Percentiles rank a stretch among this genome's conserved stretches.
Evolutionary conservation across 352 stramenopile species (phyloP).

Genomic region (Phytophthora niederhauseri): DNA sequence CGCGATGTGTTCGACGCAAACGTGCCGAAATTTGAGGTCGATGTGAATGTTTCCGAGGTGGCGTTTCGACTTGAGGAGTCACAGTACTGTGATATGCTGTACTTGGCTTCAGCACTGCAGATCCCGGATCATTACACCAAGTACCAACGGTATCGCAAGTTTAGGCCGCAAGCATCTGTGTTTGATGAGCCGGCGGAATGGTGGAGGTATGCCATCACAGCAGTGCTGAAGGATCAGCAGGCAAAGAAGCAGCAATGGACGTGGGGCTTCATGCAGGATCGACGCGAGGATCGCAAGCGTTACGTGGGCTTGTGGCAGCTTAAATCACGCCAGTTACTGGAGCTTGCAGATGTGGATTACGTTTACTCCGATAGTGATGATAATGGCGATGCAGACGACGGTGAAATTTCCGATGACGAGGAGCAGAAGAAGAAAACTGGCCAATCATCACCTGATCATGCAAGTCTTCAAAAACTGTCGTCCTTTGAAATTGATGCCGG

Average conservation of each 20-base stretch:
- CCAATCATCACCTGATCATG: conserved; percentile 7
- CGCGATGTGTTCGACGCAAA: conserved; percentile 76
- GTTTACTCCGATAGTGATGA: conserved; percentile 64
- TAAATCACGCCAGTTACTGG: conserved; percentile 34
- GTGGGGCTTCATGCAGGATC: conserved; percentile 85
- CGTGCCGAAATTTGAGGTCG: conserved; percentile 83
- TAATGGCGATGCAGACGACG: conserved; percentile 43
- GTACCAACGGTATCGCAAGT: conserved; percentile 77
- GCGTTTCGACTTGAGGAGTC: conserved; percentile 85
- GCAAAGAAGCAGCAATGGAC: conserved; percentile 74
- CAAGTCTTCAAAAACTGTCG: conserved; percentile 21
- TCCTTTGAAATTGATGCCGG: conserved; percentile 38
- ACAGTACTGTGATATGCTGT: conserved; percentile 89
- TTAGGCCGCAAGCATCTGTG: conserved; percentile 58
- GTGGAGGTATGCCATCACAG: conserved; percentile 84
- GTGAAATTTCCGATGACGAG: conserved; percentile 26
- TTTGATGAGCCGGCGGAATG: conserved; percentile 67
- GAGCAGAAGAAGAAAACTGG: conserved; percentile 11
- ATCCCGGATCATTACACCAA: conserved; percentile 76
- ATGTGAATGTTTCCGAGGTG: conserved; percentile 80
- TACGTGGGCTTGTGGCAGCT: conserved; percentile 78
- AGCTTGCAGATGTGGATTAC: conserved; percentile 44
- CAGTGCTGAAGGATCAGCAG: conserved; percentile 62
- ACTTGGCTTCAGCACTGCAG: conserved; percentile 75
- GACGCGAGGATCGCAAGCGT: conserved; percentile 74